phyloP scores from a whole-genome alignment of 73 alveolate species.

The Tetrahymena elliotti region DNA sequence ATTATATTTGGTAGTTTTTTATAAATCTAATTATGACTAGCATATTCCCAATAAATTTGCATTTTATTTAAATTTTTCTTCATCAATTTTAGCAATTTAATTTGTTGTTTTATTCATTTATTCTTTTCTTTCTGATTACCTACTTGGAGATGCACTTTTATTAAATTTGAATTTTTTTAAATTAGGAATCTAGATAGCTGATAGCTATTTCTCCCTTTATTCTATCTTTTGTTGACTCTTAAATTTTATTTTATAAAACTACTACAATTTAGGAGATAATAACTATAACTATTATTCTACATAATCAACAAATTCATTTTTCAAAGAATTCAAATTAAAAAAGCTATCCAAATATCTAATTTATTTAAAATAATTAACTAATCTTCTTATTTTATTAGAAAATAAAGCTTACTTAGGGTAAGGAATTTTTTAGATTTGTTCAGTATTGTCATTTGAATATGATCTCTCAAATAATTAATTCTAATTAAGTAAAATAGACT shows the following conservation, averaged over 20 bases:
- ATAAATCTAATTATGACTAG: not conserved
- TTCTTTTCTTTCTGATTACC: not conserved
- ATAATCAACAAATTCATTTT: not conserved
- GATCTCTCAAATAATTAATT: not conserved
- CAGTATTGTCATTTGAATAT: not conserved
- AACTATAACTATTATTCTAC: not conserved
- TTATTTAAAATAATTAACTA: too few species aligned
- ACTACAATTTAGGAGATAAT: not conserved
- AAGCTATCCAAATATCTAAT: not conserved
- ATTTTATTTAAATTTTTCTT: too few species aligned
- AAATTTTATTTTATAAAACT: too few species aligned
- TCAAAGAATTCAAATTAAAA: too few species aligned
- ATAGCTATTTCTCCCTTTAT: not conserved
- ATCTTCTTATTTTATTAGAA: not conserved
- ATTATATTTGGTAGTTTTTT: not conserved
- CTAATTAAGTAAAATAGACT: not conserved
- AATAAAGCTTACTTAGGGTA: not conserved
- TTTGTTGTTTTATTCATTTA: not conserved
- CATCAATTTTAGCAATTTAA: not conserved
- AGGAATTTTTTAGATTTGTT: not conserved
- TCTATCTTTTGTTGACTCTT: not conserved
- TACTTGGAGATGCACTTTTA: not conserved
- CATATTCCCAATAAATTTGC: not conserved
- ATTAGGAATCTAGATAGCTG: not conserved
- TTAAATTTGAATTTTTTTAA: not conserved